phyloP scores from a whole-genome alignment of 352 stramenopile genomes.

The Phytophthora ramorum region DNA sequence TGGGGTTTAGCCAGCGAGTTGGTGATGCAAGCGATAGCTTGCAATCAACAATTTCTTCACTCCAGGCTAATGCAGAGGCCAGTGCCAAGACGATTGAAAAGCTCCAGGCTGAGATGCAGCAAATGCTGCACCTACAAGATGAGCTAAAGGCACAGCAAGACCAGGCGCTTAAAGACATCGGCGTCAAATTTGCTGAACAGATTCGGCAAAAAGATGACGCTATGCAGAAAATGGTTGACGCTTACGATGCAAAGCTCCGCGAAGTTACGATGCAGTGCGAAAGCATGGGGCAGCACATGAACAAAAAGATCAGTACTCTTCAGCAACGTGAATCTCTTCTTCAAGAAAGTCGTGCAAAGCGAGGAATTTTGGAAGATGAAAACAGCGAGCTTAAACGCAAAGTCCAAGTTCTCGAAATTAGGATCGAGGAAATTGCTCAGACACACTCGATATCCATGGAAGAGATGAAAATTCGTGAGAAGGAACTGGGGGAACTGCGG shows the following conservation, averaged over 20 bases:
- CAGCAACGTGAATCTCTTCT: constrained; percentile 77
- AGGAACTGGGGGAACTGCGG: constrained; percentile 59
- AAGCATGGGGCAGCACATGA: constrained; percentile 75
- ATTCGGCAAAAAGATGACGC: constrained; percentile 75
- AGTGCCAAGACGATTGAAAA: constrained; percentile 59
- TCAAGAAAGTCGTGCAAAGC: constrained; percentile 67
- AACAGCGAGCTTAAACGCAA: constrained; percentile 82
- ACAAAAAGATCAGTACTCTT: constrained; percentile 71
- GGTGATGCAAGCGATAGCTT: constrained; percentile 63
- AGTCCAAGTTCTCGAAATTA: constrained; percentile 78
- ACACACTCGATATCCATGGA: constrained; percentile 63
- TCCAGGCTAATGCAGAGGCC: constrained; percentile 55
- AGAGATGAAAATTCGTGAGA: constrained; percentile 69
- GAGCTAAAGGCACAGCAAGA: constrained; percentile 66
- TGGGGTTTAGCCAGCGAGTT: constrained; percentile 58
- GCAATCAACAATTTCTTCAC: constrained; percentile 55
- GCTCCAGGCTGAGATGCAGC: constrained; percentile 66
- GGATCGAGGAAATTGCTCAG: constrained; percentile 77
- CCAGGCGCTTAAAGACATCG: constrained; percentile 68
- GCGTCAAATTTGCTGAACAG: constrained; percentile 66
- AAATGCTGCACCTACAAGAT: constrained; percentile 62
- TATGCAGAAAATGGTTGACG: constrained; percentile 56
- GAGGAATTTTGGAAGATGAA: constrained; percentile 69
- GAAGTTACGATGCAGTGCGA: constrained; percentile 74
- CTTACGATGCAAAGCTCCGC: constrained; percentile 71